Conservation (phyloP, 768 basidiomycete genomes). For the Trametes sanguinea region DNA sequence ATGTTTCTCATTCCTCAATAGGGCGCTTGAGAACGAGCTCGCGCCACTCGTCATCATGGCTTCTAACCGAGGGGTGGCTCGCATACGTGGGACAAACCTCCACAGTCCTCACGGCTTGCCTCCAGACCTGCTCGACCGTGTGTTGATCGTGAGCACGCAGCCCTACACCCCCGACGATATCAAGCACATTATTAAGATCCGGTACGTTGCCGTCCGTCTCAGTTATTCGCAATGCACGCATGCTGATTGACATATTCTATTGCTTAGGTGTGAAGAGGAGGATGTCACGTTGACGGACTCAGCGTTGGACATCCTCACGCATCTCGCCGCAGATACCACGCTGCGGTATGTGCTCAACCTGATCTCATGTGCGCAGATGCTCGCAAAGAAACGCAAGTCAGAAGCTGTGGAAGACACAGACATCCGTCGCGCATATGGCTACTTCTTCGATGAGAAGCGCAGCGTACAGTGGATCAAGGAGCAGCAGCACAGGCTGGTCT, state of each 20-base stretch:
- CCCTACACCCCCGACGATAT: slow-evolving; percentile 84
- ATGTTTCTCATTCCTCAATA: slow-evolving; percentile 97
- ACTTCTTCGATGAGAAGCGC: slow-evolving; percentile 92
- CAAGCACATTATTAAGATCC: slow-evolving; percentile 88
- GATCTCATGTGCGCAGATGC: slow-evolving; percentile 88
- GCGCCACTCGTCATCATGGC: slow-evolving; percentile 98
- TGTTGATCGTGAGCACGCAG: slow-evolving; percentile 93
- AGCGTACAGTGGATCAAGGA: slow-evolving; percentile 92
- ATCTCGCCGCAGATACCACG: slow-evolving; percentile 88
- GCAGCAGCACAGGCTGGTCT: slow-evolving; percentile 72
- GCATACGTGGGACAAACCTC: slow-evolving; percentile 94
- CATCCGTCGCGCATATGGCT: slow-evolving; percentile 78
- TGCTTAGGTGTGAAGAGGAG: slow-evolving; percentile 86
- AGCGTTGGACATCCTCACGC: slow-evolving; percentile 77
- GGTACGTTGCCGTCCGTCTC: slow-evolving; percentile 49
- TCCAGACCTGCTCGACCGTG: slow-evolving; percentile 90
- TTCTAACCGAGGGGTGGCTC: slow-evolving; percentile 91
- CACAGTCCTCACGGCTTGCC: slow-evolving; percentile 94
- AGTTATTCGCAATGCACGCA: not conserved
- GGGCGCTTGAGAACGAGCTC: slow-evolving; percentile 91
- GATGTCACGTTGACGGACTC: slow-evolving; percentile 81
- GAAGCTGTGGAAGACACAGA: slow-evolving; percentile 85
- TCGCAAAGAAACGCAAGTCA: slow-evolving; percentile 81
- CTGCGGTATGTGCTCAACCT: slow-evolving; percentile 93
- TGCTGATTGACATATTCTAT: not conserved